Percentiles rank a stretch among this genome's conserved stretches.
phyloP scores from a whole-genome alignment of 1,284 basidiomycete species.

The Schizophyllum amplum region DNA sequence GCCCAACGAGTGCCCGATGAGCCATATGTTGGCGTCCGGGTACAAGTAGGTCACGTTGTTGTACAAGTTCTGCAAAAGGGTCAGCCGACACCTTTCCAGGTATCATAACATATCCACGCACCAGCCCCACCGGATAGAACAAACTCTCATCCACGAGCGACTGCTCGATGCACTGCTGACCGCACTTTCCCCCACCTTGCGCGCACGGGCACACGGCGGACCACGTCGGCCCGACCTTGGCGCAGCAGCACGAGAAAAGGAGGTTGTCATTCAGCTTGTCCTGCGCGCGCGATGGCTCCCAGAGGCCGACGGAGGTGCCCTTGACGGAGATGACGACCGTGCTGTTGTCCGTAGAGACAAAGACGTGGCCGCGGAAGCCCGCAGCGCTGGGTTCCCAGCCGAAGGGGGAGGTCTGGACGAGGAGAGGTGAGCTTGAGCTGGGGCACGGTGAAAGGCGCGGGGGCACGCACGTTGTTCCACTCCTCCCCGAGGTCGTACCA shows the following conservation, averaged over 20 bases:
- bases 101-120: conserved; percentile 22
- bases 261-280: conserved; percentile 90
- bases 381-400: conserved; percentile 86
- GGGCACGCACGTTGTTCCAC: conserved; percentile 45
- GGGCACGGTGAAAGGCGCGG: conserved; percentile 8
- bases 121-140: conserved; percentile 68
- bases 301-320: conserved; percentile 75
- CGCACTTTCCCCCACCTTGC: conserved; percentile 59
- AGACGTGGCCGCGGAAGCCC: conserved; percentile 86
- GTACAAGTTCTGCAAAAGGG: conserved; percentile 50
- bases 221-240: conserved; percentile 82
- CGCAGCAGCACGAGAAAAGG: conserved; percentile 88
- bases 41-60: conserved; percentile 79
- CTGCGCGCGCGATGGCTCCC: conserved; percentile 55
- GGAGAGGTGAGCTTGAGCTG: neutral
- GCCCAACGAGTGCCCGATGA: conserved; percentile 68
- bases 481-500: conserved; percentile 69
- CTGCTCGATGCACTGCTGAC: conserved; percentile 64
- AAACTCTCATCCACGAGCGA: conserved; percentile 71
- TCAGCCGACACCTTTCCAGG: neutral
- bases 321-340: conserved; percentile 89
- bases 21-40: conserved; percentile 76
- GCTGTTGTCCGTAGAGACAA: conserved; percentile 71
- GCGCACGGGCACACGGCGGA: conserved; percentile 80
- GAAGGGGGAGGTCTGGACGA: conserved; percentile 56